Evolutionary conservation across 2,329 filamentous ascomycete species (phyloP).

Genomic region (Scedosporium boydii): DNA sequence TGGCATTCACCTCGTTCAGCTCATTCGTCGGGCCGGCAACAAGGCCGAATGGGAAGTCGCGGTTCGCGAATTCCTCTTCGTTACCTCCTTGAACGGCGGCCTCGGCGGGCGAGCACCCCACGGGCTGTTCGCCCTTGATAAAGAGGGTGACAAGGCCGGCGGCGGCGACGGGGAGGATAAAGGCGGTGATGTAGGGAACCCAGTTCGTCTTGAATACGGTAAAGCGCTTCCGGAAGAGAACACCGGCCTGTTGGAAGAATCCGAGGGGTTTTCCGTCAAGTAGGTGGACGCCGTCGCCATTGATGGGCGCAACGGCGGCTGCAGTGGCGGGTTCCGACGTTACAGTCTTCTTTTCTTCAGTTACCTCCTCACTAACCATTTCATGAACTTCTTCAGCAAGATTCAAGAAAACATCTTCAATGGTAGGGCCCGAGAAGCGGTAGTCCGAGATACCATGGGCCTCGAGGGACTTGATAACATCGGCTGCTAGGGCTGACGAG

Average conservation of each 20-base stretch:
- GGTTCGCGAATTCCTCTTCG: slow-evolving; percentile 23
- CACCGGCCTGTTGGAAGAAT: slow-evolving; percentile 58
- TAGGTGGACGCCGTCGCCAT: slow-evolving; percentile 38
- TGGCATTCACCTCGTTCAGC: slow-evolving; percentile 8
- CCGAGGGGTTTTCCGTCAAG: slow-evolving; percentile 61
- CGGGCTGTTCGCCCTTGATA: slow-evolving; percentile 45
- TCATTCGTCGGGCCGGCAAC: slow-evolving; percentile 31
- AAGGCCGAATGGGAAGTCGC: slow-evolving; percentile 21
- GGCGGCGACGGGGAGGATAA: slow-evolving; percentile 70
- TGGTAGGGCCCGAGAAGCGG: slow-evolving; percentile 77
- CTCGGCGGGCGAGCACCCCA: slow-evolving; percentile 39
- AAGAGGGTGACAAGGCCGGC: slow-evolving; percentile 73
- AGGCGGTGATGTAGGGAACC: slow-evolving; percentile 63
- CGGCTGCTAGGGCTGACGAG: slow-evolving; percentile 59
- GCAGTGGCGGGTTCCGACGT: slow-evolving; percentile 14
- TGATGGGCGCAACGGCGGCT: slow-evolving; percentile 10
- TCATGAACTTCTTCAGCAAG: slow-evolving; percentile 64
- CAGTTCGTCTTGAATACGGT: slow-evolving; percentile 72
- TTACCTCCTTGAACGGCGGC: slow-evolving; percentile 17
- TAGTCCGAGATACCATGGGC: slow-evolving; percentile 61
- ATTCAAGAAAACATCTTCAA: slow-evolving; percentile 86
- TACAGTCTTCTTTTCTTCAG: slow-evolving; percentile 30
- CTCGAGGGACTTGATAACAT: slow-evolving; percentile 63
- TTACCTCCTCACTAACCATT: neutral
- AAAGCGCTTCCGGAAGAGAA: slow-evolving; percentile 69